Conservation (phyloP, 768 basidiomycete species). For the Coprinopsis cinerea region DNA sequence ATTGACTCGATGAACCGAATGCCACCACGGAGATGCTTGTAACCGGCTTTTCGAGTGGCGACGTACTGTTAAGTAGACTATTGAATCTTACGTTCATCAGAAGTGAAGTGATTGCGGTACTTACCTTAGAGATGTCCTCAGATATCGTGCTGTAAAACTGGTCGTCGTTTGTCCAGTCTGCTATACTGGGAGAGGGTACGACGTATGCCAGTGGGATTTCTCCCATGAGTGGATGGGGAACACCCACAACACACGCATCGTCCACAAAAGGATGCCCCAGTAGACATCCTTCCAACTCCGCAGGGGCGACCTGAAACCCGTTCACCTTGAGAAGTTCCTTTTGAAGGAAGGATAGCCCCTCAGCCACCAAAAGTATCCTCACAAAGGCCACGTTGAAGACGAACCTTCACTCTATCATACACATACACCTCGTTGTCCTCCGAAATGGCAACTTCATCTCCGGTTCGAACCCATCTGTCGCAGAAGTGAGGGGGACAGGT, state of each 20-base stretch:
- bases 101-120: constrained; percentile 1
- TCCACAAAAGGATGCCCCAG: constrained; percentile 46
- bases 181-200: constrained; percentile 38
- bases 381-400: neutral
- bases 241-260: constrained; percentile 58
- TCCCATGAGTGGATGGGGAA: constrained; percentile 54
- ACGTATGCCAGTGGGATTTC: constrained; percentile 64
- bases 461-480: constrained; percentile 62
- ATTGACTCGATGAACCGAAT: constrained; percentile 29
- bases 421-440: constrained; percentile 49
- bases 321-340: constrained; percentile 66
- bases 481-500: neutral
- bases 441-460: constrained; percentile 50
- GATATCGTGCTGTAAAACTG: constrained; percentile 25
- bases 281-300: constrained; percentile 53
- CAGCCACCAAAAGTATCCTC: neutral
- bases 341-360: neutral
- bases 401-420: constrained; percentile 56
- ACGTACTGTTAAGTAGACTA: constrained; percentile 37
- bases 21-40: constrained; percentile 47
- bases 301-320: constrained; percentile 50
- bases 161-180: constrained; percentile 20
- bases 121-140: constrained; percentile 40
- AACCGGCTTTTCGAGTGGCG: constrained; percentile 39
- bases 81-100: neutral